Percentiles rank a stretch among this genome's conserved stretches.
These are phyloP conservation scores for Cyclanthera cordifolia DNA, from an alignment of 306 rosid species.

Conservation along the genomic window DNA sequence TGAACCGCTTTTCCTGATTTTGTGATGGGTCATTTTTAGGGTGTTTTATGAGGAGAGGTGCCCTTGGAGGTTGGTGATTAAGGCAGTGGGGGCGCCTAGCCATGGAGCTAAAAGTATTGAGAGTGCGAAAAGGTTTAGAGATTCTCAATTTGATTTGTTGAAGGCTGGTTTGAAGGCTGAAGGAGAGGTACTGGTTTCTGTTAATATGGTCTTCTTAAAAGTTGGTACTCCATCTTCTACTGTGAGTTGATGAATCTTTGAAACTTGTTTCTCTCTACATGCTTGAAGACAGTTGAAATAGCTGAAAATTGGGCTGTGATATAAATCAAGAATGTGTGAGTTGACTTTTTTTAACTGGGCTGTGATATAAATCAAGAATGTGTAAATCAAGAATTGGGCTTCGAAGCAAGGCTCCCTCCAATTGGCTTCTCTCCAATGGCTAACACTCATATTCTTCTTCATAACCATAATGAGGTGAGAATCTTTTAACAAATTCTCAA, in stretches of 20 bases:
- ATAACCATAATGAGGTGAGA: conserved; percentile 91
- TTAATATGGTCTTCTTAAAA: conserved; percentile 74
- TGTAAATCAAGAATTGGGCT: too few species aligned
- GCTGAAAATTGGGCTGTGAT: not conserved
- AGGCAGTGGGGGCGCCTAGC: conserved; percentile 76
- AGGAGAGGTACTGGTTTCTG: conserved; percentile 70
- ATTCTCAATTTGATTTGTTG: conserved; percentile 68
- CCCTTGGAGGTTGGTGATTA: conserved; percentile 79
- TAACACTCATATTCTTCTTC: conserved; percentile 80
- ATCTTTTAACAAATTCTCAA: not conserved
- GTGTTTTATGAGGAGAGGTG: conserved; percentile 66
- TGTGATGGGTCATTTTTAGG: too few species aligned
- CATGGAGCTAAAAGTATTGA: conserved; percentile 94
- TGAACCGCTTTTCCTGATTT: not conserved
- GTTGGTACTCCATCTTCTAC: conserved; percentile 81
- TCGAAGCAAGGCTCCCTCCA: conserved; percentile 64
- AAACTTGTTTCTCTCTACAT: not conserved
- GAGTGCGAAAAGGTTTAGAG: conserved; percentile 57
- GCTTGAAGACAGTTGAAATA: not conserved
- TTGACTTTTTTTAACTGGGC: not conserved
- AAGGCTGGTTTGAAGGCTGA: conserved; percentile 74
- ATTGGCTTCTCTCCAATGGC: conserved; percentile 95
- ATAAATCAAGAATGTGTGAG: not conserved
- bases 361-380: not conserved
- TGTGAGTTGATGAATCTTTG: conserved; percentile 41